Base-by-base conservation (phyloP, 495 filamentous ascomycete genomes). In the Tuber indicum region DNA sequence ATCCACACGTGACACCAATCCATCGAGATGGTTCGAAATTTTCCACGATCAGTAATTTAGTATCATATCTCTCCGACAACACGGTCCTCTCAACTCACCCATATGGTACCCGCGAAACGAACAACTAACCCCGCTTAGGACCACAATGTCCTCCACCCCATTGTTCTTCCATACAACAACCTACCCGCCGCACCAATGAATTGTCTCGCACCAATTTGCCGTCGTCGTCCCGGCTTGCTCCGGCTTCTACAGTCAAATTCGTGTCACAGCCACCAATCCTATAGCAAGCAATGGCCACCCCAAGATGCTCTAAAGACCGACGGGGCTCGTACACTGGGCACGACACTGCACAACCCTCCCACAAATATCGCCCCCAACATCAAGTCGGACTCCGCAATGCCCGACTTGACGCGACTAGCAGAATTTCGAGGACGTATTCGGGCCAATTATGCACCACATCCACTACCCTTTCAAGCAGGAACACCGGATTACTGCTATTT, bases 401-500 rank as follows among this genome's bases (percentile, higher is more conserved):
- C 58, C 26, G 58, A 66, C 32, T 17, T 36, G 17, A 36, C 26
- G 14, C 58, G 58, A 26, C 26, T 66, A 66, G 58, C 26, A 36
- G 58, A 66, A 36, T 36, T 66, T 36, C 58, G 58, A 36, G 26
- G 14, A 14, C 58, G 58, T 19, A 32, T 66, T 7, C 58, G 26
- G 12, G 10, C 14, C 58, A 66, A 66, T 36, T 66, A 36, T 14
- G 3, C 26, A 36, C 58, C 58, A 6, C 26, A 36, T 19, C 0
- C 26, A 19, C 58, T 16, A 26, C 26, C 58, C 8, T 66, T 66
- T 66, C 58, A 36, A 14, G 58, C 58, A 7, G 58, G 58, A 19
- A 66, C 26, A 36, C 0, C 58, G 58, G 58, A 66, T 36, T 66
- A 66, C 58, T 66, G 74, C 66, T 79, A 83, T 82, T 19, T 52